Percentiles rank a stretch among this genome's conserved stretches.
Evolutionary conservation across 352 stramenopile species (phyloP).

Genomic region (Globisporangium takayamanum): DNA sequence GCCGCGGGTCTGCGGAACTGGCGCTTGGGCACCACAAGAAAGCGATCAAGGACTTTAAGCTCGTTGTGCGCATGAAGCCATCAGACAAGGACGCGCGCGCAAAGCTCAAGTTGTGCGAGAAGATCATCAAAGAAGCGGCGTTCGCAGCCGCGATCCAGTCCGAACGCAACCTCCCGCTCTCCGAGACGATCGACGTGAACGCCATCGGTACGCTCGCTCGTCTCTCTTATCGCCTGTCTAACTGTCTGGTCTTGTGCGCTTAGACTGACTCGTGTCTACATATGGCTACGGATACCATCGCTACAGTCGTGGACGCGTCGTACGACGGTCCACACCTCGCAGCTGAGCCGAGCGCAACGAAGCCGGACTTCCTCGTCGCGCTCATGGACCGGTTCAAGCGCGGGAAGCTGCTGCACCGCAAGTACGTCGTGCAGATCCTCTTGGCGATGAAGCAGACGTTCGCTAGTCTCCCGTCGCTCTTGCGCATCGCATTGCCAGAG

Average conservation of each 20-base stretch:
- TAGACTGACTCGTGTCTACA: neutral
- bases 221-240: neutral
- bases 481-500: constrained; percentile 69
- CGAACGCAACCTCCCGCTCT: constrained; percentile 90
- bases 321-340: constrained; percentile 79
- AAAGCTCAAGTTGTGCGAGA: constrained; percentile 96
- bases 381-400: constrained; percentile 95
- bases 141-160: constrained; percentile 97
- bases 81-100: constrained; percentile 89
- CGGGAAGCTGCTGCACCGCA: constrained; percentile 97
- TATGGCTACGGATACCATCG: neutral
- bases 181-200: constrained; percentile 89
- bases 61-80: constrained; percentile 94
- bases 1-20: constrained; percentile 93
- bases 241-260: no score
- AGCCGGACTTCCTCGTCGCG: constrained; percentile 84
- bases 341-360: constrained; percentile 42
- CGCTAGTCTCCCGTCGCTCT: constrained; percentile 85
- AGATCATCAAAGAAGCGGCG: constrained; percentile 93
- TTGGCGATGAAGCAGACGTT: constrained; percentile 91
- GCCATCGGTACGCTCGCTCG: constrained; percentile 35
- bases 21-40: constrained; percentile 96
- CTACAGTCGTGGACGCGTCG: constrained; percentile 62
- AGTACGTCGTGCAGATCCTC: constrained; percentile 96
- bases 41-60: constrained; percentile 95